phyloP scores from a whole-genome alignment of 2,329 filamentous ascomycete genomes.

The Botrytis aclada region DNA sequence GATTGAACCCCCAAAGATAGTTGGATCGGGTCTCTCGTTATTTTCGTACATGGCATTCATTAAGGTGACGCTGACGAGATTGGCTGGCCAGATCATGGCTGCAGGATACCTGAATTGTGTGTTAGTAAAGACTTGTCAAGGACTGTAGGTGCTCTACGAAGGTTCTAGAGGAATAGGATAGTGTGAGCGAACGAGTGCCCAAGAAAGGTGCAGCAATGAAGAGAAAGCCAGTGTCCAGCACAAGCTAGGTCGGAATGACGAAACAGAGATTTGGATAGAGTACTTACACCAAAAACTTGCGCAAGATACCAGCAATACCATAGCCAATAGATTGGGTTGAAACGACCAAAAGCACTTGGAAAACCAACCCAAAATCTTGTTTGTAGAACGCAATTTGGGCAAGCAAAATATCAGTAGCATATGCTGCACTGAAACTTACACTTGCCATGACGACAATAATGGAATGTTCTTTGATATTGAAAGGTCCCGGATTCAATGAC shows the following conservation, averaged over 20 bases:
- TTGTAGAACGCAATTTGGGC: slow-evolving; percentile 71
- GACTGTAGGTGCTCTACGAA: not conserved
- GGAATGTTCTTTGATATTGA: slow-evolving; percentile 68
- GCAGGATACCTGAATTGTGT: slow-evolving; percentile 44
- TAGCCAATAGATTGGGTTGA: slow-evolving; percentile 63
- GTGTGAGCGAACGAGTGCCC: not conserved
- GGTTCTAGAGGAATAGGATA: not conserved
- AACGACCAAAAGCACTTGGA: slow-evolving; percentile 58
- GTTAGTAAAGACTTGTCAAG: not conserved
- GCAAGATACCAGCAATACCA: slow-evolving; percentile 57
- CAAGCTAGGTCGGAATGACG: not conserved
- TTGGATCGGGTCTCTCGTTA: slow-evolving; percentile 48
- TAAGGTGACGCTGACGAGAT: slow-evolving; percentile 51
- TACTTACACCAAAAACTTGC: slow-evolving; percentile 56
- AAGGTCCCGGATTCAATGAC: slow-evolving; percentile 64
- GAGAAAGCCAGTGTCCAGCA: not conserved
- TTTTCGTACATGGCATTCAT: slow-evolving; percentile 61
- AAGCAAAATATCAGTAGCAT: slow-evolving; percentile 65
- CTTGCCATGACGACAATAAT: slow-evolving; percentile 61
- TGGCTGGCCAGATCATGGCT: slow-evolving; percentile 64
- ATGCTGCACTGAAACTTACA: slow-evolving; percentile 48
- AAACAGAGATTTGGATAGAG: not conserved
- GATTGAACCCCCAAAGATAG: slow-evolving; percentile 45
- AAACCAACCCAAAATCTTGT: slow-evolving; percentile 61
- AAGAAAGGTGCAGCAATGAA: not conserved